Percentiles rank a stretch among this genome's conserved stretches.
Conservation (phyloP, 2,329 filamentous ascomycete species). For the Clonostachys rhizophaga region DNA sequence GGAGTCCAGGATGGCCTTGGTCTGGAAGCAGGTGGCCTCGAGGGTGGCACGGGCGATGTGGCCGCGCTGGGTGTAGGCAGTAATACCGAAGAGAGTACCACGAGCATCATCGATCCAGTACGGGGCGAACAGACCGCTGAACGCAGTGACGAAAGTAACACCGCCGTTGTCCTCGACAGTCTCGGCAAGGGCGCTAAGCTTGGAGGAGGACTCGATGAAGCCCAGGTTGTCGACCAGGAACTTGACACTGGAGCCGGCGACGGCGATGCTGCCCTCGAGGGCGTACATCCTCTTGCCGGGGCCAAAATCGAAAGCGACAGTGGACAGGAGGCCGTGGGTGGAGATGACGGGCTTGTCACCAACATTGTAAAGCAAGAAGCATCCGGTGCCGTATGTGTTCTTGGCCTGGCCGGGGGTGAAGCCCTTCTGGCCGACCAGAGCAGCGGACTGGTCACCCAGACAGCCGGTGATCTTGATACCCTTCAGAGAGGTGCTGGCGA, state of each 20-base stretch:
- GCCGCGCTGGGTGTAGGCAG: slow-evolving; percentile 69
- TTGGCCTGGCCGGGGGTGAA: slow-evolving; percentile 74
- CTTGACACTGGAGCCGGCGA: slow-evolving; percentile 72
- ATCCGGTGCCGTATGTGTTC: slow-evolving; percentile 84
- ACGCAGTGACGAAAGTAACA: slow-evolving; percentile 73
- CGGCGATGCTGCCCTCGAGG: slow-evolving; percentile 72
- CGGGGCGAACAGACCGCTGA: slow-evolving; percentile 75
- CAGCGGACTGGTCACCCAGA: slow-evolving; percentile 77
- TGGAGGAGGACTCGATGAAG: slow-evolving; percentile 43
- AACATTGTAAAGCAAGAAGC: slow-evolving; percentile 80
- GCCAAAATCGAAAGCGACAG: slow-evolving; percentile 76
- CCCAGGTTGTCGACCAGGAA: slow-evolving; percentile 57
- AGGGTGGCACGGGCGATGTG: slow-evolving; percentile 77
- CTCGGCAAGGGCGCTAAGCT: slow-evolving; percentile 38
- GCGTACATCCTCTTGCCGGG: slow-evolving; percentile 64
- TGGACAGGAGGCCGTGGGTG: slow-evolving; percentile 69
- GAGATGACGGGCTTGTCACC: slow-evolving; percentile 77
- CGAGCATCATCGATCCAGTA: slow-evolving; percentile 84
- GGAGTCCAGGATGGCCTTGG: slow-evolving; percentile 74
- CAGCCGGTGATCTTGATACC: slow-evolving; percentile 71
- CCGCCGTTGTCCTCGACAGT: slow-evolving; percentile 65
- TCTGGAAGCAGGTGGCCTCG: slow-evolving; percentile 80
- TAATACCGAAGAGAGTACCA: slow-evolving; percentile 75
- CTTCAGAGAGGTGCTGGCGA: slow-evolving; percentile 57
- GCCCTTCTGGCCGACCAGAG: slow-evolving; percentile 74